Conservation (phyloP, 1,284 basidiomycete species). For the Austroboletus rostrupii region DNA sequence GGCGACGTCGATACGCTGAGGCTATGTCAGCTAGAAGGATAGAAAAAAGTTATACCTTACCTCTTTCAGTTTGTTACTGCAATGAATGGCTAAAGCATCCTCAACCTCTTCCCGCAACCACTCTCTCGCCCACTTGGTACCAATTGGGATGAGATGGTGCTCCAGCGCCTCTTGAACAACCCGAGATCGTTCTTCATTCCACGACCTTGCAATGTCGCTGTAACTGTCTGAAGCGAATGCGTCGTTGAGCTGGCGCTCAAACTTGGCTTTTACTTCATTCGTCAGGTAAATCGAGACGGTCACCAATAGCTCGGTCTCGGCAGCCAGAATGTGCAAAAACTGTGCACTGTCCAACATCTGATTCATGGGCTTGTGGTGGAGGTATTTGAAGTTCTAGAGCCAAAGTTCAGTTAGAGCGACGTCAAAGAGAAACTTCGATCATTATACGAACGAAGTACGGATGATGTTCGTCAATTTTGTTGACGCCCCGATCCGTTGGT, state of each 20-base stretch:
- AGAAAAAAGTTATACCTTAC: constrained; percentile 42
- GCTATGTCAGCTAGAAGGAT: constrained; percentile 16
- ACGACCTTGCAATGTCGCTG: constrained; percentile 82
- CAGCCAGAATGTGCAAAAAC: constrained; percentile 88
- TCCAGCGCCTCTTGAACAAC: constrained; percentile 79
- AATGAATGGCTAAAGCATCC: constrained; percentile 71
- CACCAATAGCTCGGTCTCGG: constrained; percentile 86
- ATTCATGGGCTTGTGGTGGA: constrained; percentile 76
- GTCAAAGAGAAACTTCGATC: neutral
- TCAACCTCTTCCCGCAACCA: constrained; percentile 89
- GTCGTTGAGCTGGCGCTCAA: constrained; percentile 74
- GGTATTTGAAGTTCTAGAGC: constrained; percentile 90
- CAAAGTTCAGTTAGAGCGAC: constrained; percentile 5
- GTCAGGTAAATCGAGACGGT: constrained; percentile 72
- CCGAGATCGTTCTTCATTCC: constrained; percentile 86
- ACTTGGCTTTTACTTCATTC: constrained; percentile 55
- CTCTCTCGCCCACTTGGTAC: constrained; percentile 85
- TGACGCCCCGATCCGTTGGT: constrained; percentile 89
- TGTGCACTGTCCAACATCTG: constrained; percentile 73
- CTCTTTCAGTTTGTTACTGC: constrained; percentile 65
- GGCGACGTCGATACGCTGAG: constrained; percentile 67
- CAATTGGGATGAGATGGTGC: constrained; percentile 78
- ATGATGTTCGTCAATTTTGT: constrained; percentile 88
- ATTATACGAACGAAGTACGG: constrained; percentile 78
- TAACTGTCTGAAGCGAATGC: constrained; percentile 86